phyloP scores from a whole-genome alignment of 257 asterid species.

The Leonotis leonurus region DNA sequence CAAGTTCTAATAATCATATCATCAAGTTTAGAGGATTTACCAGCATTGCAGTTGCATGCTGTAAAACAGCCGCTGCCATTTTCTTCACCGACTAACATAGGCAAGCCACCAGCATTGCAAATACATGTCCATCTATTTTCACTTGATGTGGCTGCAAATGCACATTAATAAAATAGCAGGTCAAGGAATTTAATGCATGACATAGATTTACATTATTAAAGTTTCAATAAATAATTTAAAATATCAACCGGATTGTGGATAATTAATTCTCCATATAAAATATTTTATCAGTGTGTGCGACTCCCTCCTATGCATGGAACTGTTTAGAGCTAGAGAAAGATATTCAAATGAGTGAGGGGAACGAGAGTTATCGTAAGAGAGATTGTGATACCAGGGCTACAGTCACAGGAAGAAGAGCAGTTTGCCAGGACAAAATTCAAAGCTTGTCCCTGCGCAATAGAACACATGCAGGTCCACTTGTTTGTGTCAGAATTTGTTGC shows the following conservation, averaged over 20 bases:
- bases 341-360: too few species aligned
- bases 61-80: constrained; percentile 56
- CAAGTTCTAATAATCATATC: not conserved
- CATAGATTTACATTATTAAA: not conserved
- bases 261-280: not conserved
- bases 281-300: not conserved
- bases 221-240: not conserved
- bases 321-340: too few species aligned
- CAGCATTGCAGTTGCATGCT: constrained; percentile 69
- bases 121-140: constrained; percentile 58
- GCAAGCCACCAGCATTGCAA: constrained; percentile 59
- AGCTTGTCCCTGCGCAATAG: constrained; percentile 30
- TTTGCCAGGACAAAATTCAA: constrained; percentile 30
- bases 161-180: constrained; percentile 6
- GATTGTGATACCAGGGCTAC: constrained; percentile 58
- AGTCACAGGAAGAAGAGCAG: constrained; percentile 80
- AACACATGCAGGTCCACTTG: constrained; percentile 87
- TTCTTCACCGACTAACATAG: constrained; percentile 43
- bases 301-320: not conserved
- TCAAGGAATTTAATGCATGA: constrained; percentile 8
- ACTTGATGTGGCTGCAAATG: constrained; percentile 45
- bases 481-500: constrained; percentile 29
- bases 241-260: too few species aligned
- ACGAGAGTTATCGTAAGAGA: not conserved
- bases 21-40: constrained; percentile 30